Evolutionary conservation across 1,139 yeast species (phyloP).

Genomic region (Geotrichum candidum): DNA sequence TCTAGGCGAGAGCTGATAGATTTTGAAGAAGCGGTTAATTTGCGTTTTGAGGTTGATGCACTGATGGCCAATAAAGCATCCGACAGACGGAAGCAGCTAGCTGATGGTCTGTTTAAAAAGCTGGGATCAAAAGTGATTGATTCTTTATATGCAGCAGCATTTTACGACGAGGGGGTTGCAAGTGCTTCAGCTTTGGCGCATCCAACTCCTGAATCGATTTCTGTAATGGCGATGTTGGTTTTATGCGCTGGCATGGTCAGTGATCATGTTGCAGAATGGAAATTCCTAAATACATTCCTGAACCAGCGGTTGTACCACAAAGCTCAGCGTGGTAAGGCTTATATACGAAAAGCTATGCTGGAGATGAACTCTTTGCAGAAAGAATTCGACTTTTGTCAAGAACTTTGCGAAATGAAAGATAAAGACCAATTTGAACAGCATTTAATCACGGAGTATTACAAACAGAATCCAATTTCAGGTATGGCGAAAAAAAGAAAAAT

Average conservation of each 20-base stretch:
- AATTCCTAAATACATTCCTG: constrained; percentile 24
- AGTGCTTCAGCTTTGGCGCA: background rate
- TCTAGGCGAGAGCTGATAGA: constrained; percentile 13
- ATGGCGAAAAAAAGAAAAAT: constrained; percentile 19
- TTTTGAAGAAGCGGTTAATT: constrained; percentile 14
- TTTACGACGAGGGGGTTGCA: constrained; percentile 4
- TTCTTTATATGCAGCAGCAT: constrained; percentile 15
- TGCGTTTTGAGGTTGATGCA: constrained; percentile 8
- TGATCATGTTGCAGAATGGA: constrained; percentile 14
- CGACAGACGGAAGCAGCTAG: constrained; percentile 14
- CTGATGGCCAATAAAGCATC: constrained; percentile 12
- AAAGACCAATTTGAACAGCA: constrained; percentile 4
- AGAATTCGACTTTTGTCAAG: constrained; percentile 6
- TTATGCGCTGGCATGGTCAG: constrained; percentile 15
- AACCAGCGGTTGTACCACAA: constrained; percentile 23
- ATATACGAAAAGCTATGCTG: constrained; percentile 28
- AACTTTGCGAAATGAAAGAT: background rate
- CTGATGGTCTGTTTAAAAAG: constrained; percentile 1
- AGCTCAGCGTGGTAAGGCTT: constrained; percentile 25
- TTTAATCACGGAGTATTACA: constrained; percentile 8
- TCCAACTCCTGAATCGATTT: constrained; percentile 11
- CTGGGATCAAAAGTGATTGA: background rate
- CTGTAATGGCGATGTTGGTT: constrained; percentile 3
- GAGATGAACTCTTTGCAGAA: constrained; percentile 23
- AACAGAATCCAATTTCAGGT: constrained; percentile 15